phyloP scores from a whole-genome alignment of 2,329 filamentous ascomycete genomes.

The Phaeosphaeria sp. region DNA sequence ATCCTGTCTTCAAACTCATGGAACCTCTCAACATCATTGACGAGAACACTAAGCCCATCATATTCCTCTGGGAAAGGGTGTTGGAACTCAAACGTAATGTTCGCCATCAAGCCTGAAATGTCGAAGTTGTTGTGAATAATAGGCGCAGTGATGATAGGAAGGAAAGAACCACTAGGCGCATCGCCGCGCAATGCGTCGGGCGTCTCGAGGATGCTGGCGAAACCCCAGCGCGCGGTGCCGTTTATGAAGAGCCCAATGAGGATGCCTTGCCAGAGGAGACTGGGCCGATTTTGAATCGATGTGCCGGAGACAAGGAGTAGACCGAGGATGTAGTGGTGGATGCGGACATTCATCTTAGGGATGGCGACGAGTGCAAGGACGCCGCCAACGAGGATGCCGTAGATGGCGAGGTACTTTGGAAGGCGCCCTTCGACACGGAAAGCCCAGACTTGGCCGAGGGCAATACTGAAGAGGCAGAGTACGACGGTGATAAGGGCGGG shows the following conservation, averaged over 20 bases:
- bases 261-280: constrained; percentile 86
- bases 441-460: constrained; percentile 79
- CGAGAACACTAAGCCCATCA: constrained; percentile 79
- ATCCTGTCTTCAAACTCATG: constrained; percentile 66
- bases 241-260: constrained; percentile 92
- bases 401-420: constrained; percentile 77
- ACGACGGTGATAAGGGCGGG: constrained; percentile 82
- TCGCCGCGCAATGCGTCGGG: constrained; percentile 70
- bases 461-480: constrained; percentile 70
- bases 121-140: constrained; percentile 54
- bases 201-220: constrained; percentile 87
- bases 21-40: constrained; percentile 86
- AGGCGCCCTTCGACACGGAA: constrained; percentile 86
- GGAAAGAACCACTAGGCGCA: constrained; percentile 60
- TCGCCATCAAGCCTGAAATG: constrained; percentile 50
- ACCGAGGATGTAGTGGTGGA: constrained; percentile 94
- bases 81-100: constrained; percentile 70
- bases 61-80: constrained; percentile 58
- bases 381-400: constrained; percentile 69
- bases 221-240: constrained; percentile 92
- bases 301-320: constrained; percentile 88
- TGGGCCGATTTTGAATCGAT: constrained; percentile 83
- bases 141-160: constrained; percentile 57
- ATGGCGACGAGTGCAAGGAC: constrained; percentile 76
- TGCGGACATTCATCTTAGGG: constrained; percentile 80